These are phyloP conservation scores for Xerocomus nothofagi DNA, from an alignment of 1,284 basidiomycete species.

Conservation along the genomic window DNA sequence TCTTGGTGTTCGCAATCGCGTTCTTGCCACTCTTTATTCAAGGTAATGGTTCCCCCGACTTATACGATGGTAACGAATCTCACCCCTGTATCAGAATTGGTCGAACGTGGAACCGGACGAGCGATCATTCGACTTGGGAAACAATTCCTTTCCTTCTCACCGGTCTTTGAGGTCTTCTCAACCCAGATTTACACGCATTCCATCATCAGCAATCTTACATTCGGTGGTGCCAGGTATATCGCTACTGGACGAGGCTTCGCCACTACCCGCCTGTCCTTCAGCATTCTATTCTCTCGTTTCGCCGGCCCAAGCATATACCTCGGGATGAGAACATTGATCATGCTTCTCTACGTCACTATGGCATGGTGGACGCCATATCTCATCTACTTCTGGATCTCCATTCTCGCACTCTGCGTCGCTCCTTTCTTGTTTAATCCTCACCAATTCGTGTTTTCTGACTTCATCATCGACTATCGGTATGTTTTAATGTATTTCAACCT, in stretches of 20 bases:
- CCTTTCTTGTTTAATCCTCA: constrained; percentile 98
- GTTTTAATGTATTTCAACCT: constrained; percentile 16
- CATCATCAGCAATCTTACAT: constrained; percentile 91
- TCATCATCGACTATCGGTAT: constrained; percentile 92
- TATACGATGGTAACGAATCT: constrained; percentile 3
- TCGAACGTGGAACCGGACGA: constrained; percentile 88
- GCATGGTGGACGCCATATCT: constrained; percentile 87
- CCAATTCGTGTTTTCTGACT: constrained; percentile 93
- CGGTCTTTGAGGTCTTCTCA: constrained; percentile 93
- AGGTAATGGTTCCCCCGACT: constrained; percentile 50
- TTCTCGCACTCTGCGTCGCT: constrained; percentile 83
- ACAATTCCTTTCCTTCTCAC: constrained; percentile 91
- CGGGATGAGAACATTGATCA: constrained; percentile 86
- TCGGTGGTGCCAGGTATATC: constrained; percentile 95
- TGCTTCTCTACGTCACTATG: constrained; percentile 90
- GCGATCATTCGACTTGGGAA: constrained; percentile 88
- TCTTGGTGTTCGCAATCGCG: constrained; percentile 94
- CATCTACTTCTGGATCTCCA: constrained; percentile 95
- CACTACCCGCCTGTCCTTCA: constrained; percentile 90
- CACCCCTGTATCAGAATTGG: constrained; percentile 63
- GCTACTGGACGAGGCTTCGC: constrained; percentile 99
- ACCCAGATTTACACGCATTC: constrained; percentile 97
- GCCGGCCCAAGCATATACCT: constrained; percentile 96
- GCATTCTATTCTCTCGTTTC: constrained; percentile 92
- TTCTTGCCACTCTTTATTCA: constrained; percentile 93